Base-by-base conservation (phyloP, 2,329 filamentous ascomycete genomes). In the Lachnellula arida region DNA sequence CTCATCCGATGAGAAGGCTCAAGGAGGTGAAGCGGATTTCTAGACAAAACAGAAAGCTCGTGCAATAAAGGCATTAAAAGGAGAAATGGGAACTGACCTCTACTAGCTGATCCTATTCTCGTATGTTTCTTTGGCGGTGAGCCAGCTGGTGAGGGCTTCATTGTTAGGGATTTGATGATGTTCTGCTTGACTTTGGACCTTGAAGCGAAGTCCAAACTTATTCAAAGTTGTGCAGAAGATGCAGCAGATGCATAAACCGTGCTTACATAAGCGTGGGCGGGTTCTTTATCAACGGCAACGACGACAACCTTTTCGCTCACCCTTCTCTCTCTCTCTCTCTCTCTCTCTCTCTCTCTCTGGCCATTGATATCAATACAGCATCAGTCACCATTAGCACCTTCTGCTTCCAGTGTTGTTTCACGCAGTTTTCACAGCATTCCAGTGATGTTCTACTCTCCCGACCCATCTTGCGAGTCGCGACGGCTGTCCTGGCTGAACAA, bases 61-160 rank as follows among this genome's bases (percentile, higher is more conserved):
- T 5, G 12, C 25, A 28, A 7, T 7, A 28, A 28, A 8, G 25
- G 25, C 25, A 28, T 28, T 28, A 8, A 28, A 28, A 28, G 6
- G 25, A 28, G 25, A 49, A 0, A 25, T 15, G n/a, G 12, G 11
- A 49, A 59, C 63, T 63, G 5, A 67, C 65, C 59, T 63, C 62
- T 53, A 25, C 58, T 57, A 39, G 59, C 57, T 19, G 65, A 65
- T 19, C 56, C 59, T 55, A 65, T 54, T 37, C 63, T 61, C 15
- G 53, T 43, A 55, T 67, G 62, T 47, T 46, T 60, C 46, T 63
- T 64, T 19, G 60, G 49, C 14, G 55, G 54, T 43, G 61, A 46
- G 12, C 57, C 57, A 51, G 35, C 56, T 34, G 60, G 51, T 60
- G 59, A 48, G 5, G 53, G 35, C 37, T 63, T 57, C 63, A 65